phyloP scores from a whole-genome alignment of 83 land plant genomes.

The Picea abies region DNA sequence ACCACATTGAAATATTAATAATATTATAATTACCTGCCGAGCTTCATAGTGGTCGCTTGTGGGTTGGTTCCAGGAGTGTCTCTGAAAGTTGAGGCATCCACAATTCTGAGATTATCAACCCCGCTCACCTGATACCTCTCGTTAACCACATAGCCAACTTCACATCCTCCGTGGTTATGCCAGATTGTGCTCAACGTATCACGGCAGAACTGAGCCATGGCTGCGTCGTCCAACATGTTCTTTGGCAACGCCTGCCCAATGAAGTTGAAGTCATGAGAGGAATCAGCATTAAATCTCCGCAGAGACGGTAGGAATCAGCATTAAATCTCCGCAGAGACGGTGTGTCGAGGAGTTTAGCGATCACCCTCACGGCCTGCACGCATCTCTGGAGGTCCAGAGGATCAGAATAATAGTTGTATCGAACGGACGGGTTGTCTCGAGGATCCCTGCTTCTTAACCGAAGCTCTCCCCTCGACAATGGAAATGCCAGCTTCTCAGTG shows the following conservation, averaged over 20 bases:
- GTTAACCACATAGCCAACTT: conserved; percentile 59
- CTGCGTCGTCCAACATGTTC: too few species aligned
- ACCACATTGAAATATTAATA: too few species aligned
- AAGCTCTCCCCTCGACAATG: conserved; percentile 42
- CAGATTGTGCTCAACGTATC: too few species aligned
- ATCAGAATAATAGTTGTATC: conserved; percentile 55
- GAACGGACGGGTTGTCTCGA: conserved; percentile 7
- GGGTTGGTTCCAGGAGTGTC: conserved; percentile 77
- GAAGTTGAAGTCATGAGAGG: too few species aligned
- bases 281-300: too few species aligned
- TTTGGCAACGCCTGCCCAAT: too few species aligned
- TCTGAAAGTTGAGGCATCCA: conserved; percentile 69
- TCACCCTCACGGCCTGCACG: conserved; percentile 60
- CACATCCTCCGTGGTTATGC: conserved; percentile 85
- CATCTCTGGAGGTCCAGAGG: conserved; percentile 27
- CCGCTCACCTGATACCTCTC: conserved; percentile 21
- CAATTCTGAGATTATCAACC: too few species aligned
- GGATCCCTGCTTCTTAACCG: conserved; percentile 42
- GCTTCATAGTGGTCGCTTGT: conserved; percentile 83
- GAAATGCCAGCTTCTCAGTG: conserved; percentile 42
- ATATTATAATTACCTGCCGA: conserved; percentile 51
- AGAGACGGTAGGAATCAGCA: not conserved
- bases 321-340: too few species aligned
- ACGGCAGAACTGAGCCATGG: too few species aligned
- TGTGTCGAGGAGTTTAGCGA: conserved; percentile 20